phyloP scores from a whole-genome alignment of 768 basidiomycete genomes.

The Fistulinella prunicolor region DNA sequence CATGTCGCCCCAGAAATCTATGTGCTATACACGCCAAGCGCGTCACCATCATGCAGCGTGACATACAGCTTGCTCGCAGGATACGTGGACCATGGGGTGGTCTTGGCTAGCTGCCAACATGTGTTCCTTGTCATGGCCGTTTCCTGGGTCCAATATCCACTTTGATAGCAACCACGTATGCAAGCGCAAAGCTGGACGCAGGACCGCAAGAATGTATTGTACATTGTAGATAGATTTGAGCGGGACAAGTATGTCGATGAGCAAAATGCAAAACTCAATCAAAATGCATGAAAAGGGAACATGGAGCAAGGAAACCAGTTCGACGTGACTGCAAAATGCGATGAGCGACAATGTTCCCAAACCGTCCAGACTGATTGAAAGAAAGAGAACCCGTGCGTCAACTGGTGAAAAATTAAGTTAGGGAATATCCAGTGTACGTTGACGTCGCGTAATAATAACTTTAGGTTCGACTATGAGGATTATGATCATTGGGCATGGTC shows the following conservation, averaged over 20 bases:
- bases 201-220: constrained; percentile 21
- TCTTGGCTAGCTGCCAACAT: too few species aligned
- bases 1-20: constrained; percentile 65
- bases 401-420: constrained; percentile 15
- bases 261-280: constrained; percentile 6
- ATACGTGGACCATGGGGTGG: constrained; percentile 91
- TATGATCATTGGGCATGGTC: constrained; percentile 14
- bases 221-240: constrained; percentile 27
- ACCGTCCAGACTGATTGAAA: constrained; percentile 18
- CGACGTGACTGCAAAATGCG: constrained; percentile 15
- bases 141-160: background rate
- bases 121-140: background rate
- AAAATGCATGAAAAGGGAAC: constrained; percentile 11
- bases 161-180: too few species aligned
- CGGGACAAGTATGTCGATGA: constrained; percentile 11
- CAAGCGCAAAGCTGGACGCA: background rate
- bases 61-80: constrained; percentile 93
- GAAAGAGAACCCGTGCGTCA: constrained; percentile 1
- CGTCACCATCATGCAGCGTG: constrained; percentile 96
- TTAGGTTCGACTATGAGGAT: constrained; percentile 17
- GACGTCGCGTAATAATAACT: constrained; percentile 9
- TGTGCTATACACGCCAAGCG: constrained; percentile 98
- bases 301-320: constrained; percentile 15
- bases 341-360: constrained; percentile 9
- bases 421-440: constrained; percentile 20